A percentile compares a stretch with the other conserved stretches of the same genome.
Evolutionary conservation across 2,329 filamentous ascomycete genomes (phyloP).

Genomic region (Paramyrothecium roridum): DNA sequence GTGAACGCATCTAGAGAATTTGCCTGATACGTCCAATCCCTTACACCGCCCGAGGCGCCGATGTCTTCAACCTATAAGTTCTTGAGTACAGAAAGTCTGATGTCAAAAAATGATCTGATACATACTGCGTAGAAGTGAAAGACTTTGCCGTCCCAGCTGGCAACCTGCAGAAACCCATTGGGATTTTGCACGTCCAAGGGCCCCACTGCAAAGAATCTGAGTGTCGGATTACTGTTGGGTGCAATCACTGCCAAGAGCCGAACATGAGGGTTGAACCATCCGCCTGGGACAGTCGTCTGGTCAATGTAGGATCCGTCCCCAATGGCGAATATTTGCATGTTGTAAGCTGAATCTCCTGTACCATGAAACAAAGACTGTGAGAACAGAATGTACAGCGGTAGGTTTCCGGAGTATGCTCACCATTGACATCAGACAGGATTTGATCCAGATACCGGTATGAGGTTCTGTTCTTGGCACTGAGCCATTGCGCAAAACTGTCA

Average conservation of each 20-base stretch:
- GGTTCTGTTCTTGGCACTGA: not conserved
- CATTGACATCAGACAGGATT: not conserved
- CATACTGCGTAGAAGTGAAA: conserved; percentile 6
- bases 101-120: not conserved
- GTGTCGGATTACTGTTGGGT: not conserved
- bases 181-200: not conserved
- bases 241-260: not conserved
- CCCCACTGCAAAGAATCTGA: not conserved
- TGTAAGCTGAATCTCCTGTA: not conserved
- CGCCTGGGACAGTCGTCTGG: not conserved
- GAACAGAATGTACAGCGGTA: not conserved
- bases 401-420: not conserved
- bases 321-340: not conserved
- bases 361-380: not conserved
- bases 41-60: not conserved
- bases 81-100: not conserved
- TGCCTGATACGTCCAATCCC: conserved; percentile 7
- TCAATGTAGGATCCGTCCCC: not conserved
- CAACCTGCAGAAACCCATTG: conserved; percentile 4
- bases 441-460: not conserved
- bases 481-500: not conserved
- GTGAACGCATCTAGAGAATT: conserved; percentile 5
- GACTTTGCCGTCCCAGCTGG: conserved; percentile 2
- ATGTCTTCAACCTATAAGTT: not conserved
- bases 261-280: not conserved